Percentiles rank a stretch among this genome's conserved stretches.
Evolutionary conservation across 2,329 filamentous ascomycete species (phyloP).

Genomic region (Arthrobotrys sinensis): DNA sequence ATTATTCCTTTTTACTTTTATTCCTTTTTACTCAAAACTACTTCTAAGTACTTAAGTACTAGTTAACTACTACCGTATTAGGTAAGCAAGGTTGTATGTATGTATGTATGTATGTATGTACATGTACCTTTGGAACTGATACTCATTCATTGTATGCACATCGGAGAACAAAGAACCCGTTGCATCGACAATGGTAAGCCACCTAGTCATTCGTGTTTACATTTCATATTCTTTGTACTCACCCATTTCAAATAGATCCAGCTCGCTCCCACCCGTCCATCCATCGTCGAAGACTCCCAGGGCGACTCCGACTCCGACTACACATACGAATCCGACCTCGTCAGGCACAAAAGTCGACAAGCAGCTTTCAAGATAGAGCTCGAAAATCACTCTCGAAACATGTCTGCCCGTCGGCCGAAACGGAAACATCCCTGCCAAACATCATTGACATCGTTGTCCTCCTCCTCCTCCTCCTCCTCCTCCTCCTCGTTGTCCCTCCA

Average conservation of each 20-base stretch:
- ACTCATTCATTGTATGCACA: too few species aligned
- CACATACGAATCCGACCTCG: constrained; percentile 43
- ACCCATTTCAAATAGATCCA: neutral
- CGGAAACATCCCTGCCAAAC: neutral
- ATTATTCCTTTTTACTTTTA: too few species aligned
- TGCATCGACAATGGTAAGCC: too few species aligned
- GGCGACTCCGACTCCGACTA: constrained; percentile 51
- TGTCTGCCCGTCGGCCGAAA: neutral
- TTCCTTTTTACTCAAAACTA: too few species aligned
- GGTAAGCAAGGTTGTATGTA: too few species aligned
- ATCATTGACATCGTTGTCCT: neutral
- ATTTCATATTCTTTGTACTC: neutral
- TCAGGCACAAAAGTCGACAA: constrained; percentile 21
- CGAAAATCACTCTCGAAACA: constrained; percentile 15
- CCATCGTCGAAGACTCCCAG: constrained; percentile 50
- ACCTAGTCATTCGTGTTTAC: too few species aligned
- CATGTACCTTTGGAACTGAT: too few species aligned
- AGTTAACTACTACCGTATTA: too few species aligned
- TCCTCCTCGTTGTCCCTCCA: neutral
- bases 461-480: neutral
- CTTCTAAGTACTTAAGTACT: too few species aligned
- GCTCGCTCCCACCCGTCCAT: neutral
- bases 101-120: too few species aligned
- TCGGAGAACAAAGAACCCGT: too few species aligned
- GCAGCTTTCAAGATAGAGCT: constrained; percentile 21